Percentiles rank a stretch among this genome's conserved stretches.
Conservation (phyloP, 495 filamentous ascomycete species). For the Xylaria scruposa region DNA sequence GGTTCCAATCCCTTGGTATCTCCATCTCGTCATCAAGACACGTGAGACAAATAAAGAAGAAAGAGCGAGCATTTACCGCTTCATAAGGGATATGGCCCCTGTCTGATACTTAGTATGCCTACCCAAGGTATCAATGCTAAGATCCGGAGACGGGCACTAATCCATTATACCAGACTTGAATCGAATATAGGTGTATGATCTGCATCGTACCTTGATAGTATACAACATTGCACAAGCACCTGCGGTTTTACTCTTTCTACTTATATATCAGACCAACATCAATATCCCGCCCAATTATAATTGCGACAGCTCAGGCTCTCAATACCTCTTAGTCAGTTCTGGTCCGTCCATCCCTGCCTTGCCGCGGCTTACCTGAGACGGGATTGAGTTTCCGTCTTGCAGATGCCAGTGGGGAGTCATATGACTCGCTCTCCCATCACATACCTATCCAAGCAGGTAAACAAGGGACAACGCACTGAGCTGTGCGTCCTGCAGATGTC, state of each 20-base stretch:
- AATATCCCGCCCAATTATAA: background rate
- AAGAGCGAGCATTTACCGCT: background rate
- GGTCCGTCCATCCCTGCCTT: constrained; percentile 7
- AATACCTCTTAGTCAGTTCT: background rate
- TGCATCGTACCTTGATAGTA: background rate
- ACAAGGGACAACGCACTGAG: background rate
- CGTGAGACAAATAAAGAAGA: background rate
- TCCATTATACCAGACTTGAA: background rate
- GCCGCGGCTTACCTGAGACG: constrained; percentile 4
- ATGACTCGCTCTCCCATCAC: constrained; percentile 1
- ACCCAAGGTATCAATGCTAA: constrained; percentile 5
- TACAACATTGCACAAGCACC: background rate
- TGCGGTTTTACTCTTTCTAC: too few relatives aligned
- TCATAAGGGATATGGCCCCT: background rate
- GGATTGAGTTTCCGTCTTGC: constrained; percentile 19
- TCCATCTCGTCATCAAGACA: background rate
- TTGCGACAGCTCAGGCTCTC: background rate
- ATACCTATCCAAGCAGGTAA: constrained; percentile 2
- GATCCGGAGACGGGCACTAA: background rate
- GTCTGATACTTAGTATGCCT: background rate
- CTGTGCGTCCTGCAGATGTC: constrained; percentile 13
- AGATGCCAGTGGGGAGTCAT: constrained; percentile 17
- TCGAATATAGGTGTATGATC: background rate
- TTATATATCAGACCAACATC: too few relatives aligned
- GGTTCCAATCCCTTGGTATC: background rate